These are phyloP conservation scores for Moelleriella libera DNA, from an alignment of 2,329 filamentous ascomycete genomes.

Conservation along the genomic window DNA sequence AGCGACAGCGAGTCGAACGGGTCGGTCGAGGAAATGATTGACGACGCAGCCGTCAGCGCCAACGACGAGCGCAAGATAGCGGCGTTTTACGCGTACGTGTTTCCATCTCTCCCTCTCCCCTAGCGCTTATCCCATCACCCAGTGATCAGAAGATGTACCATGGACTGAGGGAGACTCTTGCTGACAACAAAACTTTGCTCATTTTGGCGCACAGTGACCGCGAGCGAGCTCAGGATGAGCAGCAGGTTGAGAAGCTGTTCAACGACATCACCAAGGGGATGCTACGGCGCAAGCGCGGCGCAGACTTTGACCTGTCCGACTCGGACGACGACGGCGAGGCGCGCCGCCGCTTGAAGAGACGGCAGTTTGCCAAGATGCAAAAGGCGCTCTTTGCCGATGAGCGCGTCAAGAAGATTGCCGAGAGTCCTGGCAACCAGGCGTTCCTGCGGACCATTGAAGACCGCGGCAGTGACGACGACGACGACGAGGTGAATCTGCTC, in stretches of 20 bases:
- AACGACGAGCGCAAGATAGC: conserved; percentile 70
- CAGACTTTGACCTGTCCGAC: conserved; percentile 76
- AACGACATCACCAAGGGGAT: conserved; percentile 84
- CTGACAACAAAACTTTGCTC: conserved; percentile 6
- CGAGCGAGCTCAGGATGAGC: conserved; percentile 68
- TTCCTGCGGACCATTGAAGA: conserved; percentile 88
- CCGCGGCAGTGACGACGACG: conserved; percentile 58
- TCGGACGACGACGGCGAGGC: conserved; percentile 78
- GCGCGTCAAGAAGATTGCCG: conserved; percentile 77
- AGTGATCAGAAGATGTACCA: not conserved
- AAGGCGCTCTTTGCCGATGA: conserved; percentile 80
- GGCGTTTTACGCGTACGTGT: conserved; percentile 73
- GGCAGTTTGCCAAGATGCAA: conserved; percentile 83
- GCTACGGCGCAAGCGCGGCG: conserved; percentile 69
- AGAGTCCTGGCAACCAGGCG: conserved; percentile 77
- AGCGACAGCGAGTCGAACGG: conserved; percentile 58
- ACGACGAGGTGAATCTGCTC: conserved; percentile 40
- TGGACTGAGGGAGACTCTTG: not conserved
- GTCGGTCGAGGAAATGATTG: conserved; percentile 75
- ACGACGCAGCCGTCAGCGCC: conserved; percentile 65
- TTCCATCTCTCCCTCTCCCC: not conserved
- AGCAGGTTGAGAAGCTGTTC: conserved; percentile 79
- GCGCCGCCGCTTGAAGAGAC: conserved; percentile 64
- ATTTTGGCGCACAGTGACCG: conserved; percentile 43
- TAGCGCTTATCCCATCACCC: not conserved